These are phyloP conservation scores for Cladosporium cucumerinum DNA, from an alignment of 2,329 filamentous ascomycete genomes.

Conservation along the genomic window DNA sequence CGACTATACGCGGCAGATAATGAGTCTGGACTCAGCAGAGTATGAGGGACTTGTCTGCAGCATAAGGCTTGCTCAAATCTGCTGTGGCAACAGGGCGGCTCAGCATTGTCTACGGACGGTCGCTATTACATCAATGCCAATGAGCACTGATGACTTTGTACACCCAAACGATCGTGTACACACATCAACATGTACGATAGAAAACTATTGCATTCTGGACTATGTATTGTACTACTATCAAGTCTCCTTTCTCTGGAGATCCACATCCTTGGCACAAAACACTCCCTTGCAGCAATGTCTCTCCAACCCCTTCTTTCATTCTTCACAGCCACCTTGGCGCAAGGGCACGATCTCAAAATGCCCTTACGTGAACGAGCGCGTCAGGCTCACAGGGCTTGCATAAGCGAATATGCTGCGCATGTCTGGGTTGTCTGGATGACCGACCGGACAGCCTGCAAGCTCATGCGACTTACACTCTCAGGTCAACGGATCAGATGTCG, in stretches of 20 bases:
- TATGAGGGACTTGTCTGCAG: neutral
- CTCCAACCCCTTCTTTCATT: conserved; percentile 10
- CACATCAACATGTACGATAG: conserved; percentile 11
- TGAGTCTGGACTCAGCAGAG: neutral
- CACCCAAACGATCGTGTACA: neutral
- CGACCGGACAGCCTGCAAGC: neutral
- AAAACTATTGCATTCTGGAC: neutral
- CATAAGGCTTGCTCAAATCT: neutral
- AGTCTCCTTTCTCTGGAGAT: neutral
- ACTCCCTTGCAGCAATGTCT: conserved; percentile 13
- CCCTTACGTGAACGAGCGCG: conserved; percentile 15
- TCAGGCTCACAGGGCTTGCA: conserved; percentile 4
- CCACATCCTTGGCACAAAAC: neutral
- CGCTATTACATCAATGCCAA: neutral
- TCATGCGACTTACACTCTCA: conserved; percentile 1
- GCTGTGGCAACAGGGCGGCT: neutral
- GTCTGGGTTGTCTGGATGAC: neutral
- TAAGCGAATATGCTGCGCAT: conserved; percentile 5
- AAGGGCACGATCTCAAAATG: conserved; percentile 16
- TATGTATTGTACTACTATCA: conserved; percentile 12
- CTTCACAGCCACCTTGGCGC: conserved; percentile 16
- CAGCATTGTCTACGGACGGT: neutral
- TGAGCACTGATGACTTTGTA: neutral
- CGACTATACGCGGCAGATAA: neutral
- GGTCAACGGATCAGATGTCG: neutral